These are phyloP conservation scores for Chenopodium berlandieri DNA, from an alignment of 148 eudicot genomes.

Conservation along the genomic window DNA sequence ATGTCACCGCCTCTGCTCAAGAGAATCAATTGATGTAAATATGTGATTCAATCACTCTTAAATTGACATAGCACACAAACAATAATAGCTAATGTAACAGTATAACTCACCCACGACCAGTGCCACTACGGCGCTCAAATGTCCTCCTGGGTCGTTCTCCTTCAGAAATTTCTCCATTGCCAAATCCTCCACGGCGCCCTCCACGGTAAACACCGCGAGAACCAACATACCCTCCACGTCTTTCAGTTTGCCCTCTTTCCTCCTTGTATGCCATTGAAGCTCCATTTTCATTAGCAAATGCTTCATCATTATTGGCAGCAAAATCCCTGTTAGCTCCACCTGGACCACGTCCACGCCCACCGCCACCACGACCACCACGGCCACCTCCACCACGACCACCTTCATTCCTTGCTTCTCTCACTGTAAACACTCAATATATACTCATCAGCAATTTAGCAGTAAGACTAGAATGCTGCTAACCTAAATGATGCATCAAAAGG, in stretches of 20 bases:
- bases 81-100: background rate
- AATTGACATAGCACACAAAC: background rate
- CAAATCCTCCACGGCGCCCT: constrained; percentile 72
- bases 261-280: constrained; percentile 39
- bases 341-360: constrained; percentile 51
- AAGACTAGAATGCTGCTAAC: background rate
- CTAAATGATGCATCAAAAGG: background rate
- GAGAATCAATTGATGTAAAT: background rate
- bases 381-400: constrained; percentile 55
- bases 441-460: background rate
- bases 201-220: constrained; percentile 60
- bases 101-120: constrained; percentile 68
- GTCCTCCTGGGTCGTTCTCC: constrained; percentile 68
- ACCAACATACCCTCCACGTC: constrained; percentile 45
- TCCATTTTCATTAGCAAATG: constrained; percentile 43
- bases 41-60: background rate
- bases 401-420: constrained; percentile 59
- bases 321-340: constrained; percentile 50
- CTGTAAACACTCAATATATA: constrained; percentile 27
- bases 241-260: constrained; percentile 52
- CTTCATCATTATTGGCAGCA: constrained; percentile 30
- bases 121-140: constrained; percentile 85
- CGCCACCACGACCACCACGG: constrained; percentile 51
- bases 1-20: constrained; percentile 40
- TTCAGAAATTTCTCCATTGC: constrained; percentile 58